Evolutionary conservation across 306 rosid species (phyloP).

Genomic region (Argentina anserina): DNA sequence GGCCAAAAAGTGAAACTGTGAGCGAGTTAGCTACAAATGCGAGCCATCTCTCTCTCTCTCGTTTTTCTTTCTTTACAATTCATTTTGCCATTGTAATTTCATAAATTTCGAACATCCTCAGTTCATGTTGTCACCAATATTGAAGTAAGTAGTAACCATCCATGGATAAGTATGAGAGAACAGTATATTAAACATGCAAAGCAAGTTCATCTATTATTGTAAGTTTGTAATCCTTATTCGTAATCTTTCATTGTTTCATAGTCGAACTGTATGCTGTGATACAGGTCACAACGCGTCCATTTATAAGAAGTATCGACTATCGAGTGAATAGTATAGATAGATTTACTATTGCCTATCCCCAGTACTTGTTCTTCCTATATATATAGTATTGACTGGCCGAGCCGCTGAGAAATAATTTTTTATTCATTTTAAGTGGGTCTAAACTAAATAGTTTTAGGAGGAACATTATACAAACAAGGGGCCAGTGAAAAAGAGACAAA

Average conservation of each 20-base stretch:
- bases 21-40: not conserved
- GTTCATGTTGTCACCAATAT: too few relatives aligned
- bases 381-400: not conserved
- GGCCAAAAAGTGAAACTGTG: not conserved
- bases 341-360: not conserved
- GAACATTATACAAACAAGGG: not conserved
- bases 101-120: not conserved
- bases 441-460: not conserved
- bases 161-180: too few relatives aligned
- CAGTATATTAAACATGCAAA: too few relatives aligned
- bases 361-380: not conserved
- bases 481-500: constrained; percentile 1
- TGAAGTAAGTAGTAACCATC: too few relatives aligned
- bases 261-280: too few relatives aligned
- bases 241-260: too few relatives aligned
- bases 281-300: not conserved
- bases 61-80: not conserved
- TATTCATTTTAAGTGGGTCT: not conserved
- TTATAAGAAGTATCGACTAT: not conserved
- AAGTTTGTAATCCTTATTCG: too few relatives aligned
- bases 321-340: not conserved
- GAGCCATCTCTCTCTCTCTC: not conserved
- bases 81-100: not conserved
- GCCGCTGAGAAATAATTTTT: too few relatives aligned
- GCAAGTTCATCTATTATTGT: too few relatives aligned